Base-by-base conservation (phyloP, 2,329 filamentous ascomycete genomes). In the Trichoderma gracile region DNA sequence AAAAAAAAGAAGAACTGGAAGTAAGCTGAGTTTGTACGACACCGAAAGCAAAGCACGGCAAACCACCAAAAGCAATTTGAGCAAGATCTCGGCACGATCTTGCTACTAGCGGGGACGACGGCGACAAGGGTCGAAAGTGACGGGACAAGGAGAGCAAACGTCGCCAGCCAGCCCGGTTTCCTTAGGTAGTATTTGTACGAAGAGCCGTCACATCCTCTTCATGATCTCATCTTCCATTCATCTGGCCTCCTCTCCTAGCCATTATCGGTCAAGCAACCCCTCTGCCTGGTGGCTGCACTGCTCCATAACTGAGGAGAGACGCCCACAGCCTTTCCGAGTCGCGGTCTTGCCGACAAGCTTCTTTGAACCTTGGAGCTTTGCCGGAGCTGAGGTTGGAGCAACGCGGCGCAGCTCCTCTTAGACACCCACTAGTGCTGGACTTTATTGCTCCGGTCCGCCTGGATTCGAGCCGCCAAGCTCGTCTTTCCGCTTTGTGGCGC, bases 331-430 rank as follows among this genome's bases (percentile, higher is more conserved):
- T 17, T 42, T 33, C 33, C 30, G 49, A 52, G 49, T 46, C 23
- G 45, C 14, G 38, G 38, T 45, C 56, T 17, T 33, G 27, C 38
- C 38, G 25, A 53, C 33, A 23, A 49, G 21, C 56, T 25, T 25
- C 5, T 5, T 59, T 45, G 10, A 14, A 25, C 25, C 27, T 9
- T 30, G 33, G 33, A 38, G 33, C 33, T 43, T 61, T 38, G 38
- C 47, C 38, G 33, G 33, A 45, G 58, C 58, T 61, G 58, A 45
- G 10, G 47, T 23, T 59, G 56, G 56, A 52, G 57, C 57, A 30
- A 42, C 57, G 46, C 57, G 57, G 57, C 57, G 57, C 57, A 60
- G 57, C 56, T 30, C 30, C 3, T 45, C 27, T 45, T 9, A 21
- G 46, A 52, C 19, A 33, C 7, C 30, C 21, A 42, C 57, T 60